These are phyloP conservation scores for Leucoagaricus sp. DNA, from an alignment of 1,284 basidiomycete genomes.

Conservation along the genomic window DNA sequence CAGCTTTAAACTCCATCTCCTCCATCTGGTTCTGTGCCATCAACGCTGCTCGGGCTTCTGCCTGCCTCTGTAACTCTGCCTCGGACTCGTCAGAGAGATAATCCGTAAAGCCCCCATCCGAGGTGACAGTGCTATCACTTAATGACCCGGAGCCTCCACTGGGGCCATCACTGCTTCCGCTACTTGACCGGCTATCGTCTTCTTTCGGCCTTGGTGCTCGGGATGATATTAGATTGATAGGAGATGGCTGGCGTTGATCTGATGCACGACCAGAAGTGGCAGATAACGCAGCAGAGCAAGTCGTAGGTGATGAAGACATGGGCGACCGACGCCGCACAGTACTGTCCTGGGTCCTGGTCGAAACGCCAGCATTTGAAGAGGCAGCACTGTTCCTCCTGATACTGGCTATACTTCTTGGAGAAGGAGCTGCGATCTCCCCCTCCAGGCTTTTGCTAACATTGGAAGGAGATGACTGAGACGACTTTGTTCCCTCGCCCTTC, in stretches of 20 bases:
- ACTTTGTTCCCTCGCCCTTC: conserved; percentile 17
- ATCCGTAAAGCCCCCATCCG: conserved; percentile 81
- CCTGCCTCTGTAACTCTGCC: conserved; percentile 78
- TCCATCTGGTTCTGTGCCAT: conserved; percentile 77
- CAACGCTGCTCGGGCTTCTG: conserved; percentile 71
- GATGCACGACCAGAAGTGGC: conserved; percentile 13
- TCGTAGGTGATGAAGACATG: conserved; percentile 22
- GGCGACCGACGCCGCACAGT: conserved; percentile 21
- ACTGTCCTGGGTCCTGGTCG: conserved; percentile 4
- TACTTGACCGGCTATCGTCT: conserved; percentile 42
- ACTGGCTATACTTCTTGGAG: conserved; percentile 45
- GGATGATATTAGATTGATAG: conserved; percentile 15
- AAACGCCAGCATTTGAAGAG: not conserved
- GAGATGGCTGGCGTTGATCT: conserved; percentile 1
- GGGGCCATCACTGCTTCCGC: conserved; percentile 54
- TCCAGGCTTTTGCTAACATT: conserved; percentile 53
- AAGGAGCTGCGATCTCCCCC: conserved; percentile 43
- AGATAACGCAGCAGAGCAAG: conserved; percentile 28
- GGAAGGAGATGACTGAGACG: conserved; percentile 56
- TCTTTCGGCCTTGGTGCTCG: conserved; percentile 29
- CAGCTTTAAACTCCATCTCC: conserved; percentile 76
- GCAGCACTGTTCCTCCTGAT: conserved; percentile 49
- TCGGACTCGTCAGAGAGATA: conserved; percentile 85
- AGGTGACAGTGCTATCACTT: conserved; percentile 73
- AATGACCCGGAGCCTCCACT: conserved; percentile 41